Base-by-base conservation (phyloP, 495 filamentous ascomycete genomes). In the Astrothelium subdiscretum region DNA sequence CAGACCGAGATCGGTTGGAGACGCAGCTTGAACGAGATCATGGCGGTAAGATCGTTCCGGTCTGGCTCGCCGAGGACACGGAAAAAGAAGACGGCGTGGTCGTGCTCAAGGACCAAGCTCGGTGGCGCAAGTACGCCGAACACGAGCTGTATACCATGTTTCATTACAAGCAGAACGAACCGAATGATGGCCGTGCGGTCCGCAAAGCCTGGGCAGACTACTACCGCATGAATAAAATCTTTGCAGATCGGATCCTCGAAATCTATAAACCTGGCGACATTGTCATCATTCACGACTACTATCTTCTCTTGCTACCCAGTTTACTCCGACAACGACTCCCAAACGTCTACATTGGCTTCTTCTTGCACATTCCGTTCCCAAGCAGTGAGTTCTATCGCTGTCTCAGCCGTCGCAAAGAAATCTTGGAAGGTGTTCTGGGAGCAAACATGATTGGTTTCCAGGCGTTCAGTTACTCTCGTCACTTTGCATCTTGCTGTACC, bases 371-470 rank as follows among this genome's bases (percentile, higher is more conserved):
- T 20, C 92, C 92, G 1, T 96, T 96, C 73, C 92, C 92, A 32
- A 95, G 90, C 75, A 92, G 89, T 76, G 92, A 97, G 70, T 96
- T 92, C 72, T 82, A 95, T 63, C 82, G 90, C 8, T 95, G 91
- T 70, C 79, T 95, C 43, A 87, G 89, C 12, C 84, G 88, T 65
- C 78, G 92, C 61, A 96, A 95, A 72, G 89, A 95, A 69, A 79
- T 97, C 1, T 77, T 97, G 11, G 88, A 90, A 65, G 92, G 92
- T 31, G 84, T 95, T 58, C 79, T 97, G 26, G 90, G 91, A 13
- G 83, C 92, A 42, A 96, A 95, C 70, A 85, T 96, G 80, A 80
- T 97, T 63, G 90, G 88, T 0, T 96, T 97, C 77, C 92, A 97
- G 73, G 91, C 90, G 2, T 90, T 87, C 74, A 91, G 90, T 68